phyloP scores from a whole-genome alignment of 176 grass and related monocot species.

The Phoenix dactylifera region DNA sequence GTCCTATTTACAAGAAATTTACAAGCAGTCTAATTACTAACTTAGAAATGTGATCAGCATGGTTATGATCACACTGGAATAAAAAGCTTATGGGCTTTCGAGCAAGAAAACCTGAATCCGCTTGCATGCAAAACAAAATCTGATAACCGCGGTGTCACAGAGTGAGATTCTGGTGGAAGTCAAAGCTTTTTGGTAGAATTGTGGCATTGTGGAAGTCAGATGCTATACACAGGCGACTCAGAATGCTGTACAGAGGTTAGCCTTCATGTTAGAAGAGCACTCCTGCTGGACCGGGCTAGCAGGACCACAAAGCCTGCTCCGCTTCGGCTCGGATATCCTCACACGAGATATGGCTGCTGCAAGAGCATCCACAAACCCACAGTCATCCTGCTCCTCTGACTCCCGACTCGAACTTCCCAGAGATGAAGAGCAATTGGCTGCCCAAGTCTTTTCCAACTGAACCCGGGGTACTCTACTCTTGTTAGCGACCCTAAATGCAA shows the following conservation, averaged over 20 bases:
- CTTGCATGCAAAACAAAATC: no score
- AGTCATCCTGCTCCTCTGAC: constrained; percentile 47
- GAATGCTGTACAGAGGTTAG: constrained; percentile 66
- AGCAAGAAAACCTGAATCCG: no score
- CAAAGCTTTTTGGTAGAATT: no score
- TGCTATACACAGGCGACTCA: constrained; percentile 31
- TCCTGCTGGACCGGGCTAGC: constrained; percentile 40
- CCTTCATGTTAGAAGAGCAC: constrained; percentile 57
- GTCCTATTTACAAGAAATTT: no score
- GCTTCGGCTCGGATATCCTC: constrained; percentile 61
- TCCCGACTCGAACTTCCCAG: constrained; percentile 32
- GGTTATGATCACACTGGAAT: no score
- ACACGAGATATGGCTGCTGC: constrained; percentile 56
- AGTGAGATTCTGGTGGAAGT: no score
- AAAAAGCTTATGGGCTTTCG: no score
- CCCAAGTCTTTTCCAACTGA: constrained; percentile 27
- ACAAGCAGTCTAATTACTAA: no score
- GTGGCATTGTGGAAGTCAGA: constrained; percentile 1
- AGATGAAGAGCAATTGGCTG: constrained; percentile 27
- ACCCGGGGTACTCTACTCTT: constrained; percentile 28
- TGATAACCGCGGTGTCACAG: no score
- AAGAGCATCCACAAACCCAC: constrained; percentile 56
- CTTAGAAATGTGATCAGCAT: no score
- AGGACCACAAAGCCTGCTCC: constrained; percentile 47
- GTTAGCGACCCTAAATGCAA: constrained; percentile 34